Evolutionary conservation across 225 moss, liverwort and hornwort species (phyloP).

Genomic region (Rhytidiadelphus loreus): DNA sequence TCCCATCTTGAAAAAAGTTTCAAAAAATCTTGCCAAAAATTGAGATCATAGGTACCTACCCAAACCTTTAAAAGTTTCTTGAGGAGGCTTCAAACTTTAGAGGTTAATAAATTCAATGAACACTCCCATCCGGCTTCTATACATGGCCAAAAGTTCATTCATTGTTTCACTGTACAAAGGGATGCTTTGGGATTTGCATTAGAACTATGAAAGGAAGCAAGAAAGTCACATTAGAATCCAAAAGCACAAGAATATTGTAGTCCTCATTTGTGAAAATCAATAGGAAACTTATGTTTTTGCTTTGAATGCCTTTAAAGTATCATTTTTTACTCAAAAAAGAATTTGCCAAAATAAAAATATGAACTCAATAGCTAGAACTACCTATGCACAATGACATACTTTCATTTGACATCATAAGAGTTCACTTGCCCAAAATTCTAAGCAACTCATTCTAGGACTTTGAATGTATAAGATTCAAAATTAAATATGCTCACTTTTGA

Average conservation of each 20-base stretch:
- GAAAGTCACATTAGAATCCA: background rate
- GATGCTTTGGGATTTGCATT: no score
- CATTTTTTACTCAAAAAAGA: no score
- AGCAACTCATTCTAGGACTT: background rate
- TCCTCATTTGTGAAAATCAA: background rate
- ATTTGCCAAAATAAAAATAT: background rate
- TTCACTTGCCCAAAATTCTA: background rate
- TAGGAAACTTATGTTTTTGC: background rate
- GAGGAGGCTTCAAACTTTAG: no score
- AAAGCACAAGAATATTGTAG: no score
- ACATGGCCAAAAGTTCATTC: no score
- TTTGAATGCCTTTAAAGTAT: no score
- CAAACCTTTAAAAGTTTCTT: accelerated
- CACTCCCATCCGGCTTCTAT: no score
- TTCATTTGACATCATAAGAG: background rate
- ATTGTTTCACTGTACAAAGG: no score
- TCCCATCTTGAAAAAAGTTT: background rate
- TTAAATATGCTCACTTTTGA: background rate
- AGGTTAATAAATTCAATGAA: no score
- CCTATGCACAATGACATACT: background rate
- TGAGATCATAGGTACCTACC: background rate
- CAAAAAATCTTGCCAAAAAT: background rate
- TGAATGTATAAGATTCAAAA: background rate
- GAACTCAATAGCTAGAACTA: background rate
- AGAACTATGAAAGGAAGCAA: background rate